Conservation (phyloP, 352 stramenopile genomes). For the Globisporangium cylindrosporum region DNA sequence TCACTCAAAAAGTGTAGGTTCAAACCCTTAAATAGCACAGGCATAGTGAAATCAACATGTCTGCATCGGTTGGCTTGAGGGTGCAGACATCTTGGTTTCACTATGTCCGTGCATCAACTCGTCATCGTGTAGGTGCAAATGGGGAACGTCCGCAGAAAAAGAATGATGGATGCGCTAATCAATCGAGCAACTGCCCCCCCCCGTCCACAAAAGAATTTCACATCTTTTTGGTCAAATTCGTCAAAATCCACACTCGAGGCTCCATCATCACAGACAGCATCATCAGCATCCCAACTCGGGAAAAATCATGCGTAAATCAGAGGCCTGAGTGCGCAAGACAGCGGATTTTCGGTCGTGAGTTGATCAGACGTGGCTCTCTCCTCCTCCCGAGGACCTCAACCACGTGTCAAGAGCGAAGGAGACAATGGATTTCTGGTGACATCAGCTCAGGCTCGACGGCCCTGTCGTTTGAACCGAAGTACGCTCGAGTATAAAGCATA, state of each 20-base stretch:
- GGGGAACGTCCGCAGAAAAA: neutral
- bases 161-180: neutral
- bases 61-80: too few relatives aligned
- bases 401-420: neutral
- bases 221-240: neutral
- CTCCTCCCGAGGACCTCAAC: neutral
- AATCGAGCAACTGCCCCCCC: neutral
- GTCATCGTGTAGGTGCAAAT: neutral
- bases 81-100: too few relatives aligned
- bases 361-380: neutral
- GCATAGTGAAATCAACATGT: too few relatives aligned
- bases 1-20: neutral
- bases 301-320: neutral
- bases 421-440: neutral
- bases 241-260: neutral
- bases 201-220: neutral
- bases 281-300: neutral
- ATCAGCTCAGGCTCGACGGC: too few relatives aligned
- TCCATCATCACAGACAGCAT: neutral
- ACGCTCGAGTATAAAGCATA: neutral
- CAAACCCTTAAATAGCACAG: neutral
- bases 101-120: too few relatives aligned
- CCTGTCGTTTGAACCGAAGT: neutral
- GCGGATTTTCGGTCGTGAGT: neutral
- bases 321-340: neutral